Percentiles rank a stretch among this genome's conserved stretches.
Conservation (phyloP, 1,284 basidiomycete genomes). For the Hymenochaete sp. region DNA sequence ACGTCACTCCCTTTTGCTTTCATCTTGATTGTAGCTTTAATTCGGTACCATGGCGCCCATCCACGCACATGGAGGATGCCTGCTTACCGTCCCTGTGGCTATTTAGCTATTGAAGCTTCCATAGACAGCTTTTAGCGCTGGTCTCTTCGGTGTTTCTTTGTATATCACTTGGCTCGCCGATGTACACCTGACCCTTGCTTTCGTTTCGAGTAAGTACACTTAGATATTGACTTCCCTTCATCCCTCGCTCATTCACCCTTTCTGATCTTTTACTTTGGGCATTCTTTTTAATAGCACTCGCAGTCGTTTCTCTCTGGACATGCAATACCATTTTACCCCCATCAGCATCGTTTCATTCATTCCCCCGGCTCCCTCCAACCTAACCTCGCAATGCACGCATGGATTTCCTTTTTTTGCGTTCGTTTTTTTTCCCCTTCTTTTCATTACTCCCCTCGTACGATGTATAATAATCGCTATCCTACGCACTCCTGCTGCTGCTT, state of each 20-base stretch:
- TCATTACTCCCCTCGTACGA: not conserved
- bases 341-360: not conserved
- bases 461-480: no score
- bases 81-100: no score
- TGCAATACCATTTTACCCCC: not conserved
- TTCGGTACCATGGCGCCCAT: no score
- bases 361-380: not conserved
- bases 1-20: no score
- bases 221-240: not conserved
- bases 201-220: not conserved
- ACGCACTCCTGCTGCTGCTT: no score
- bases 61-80: no score
- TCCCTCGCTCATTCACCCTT: not conserved
- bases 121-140: no score
- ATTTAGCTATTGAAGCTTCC: no score
- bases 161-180: no score
- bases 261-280: not conserved
- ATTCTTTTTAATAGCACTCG: not conserved
- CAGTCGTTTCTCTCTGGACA: not conserved
- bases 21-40: no score
- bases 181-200: no score
- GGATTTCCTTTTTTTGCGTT: not conserved
- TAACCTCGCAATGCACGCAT: not conserved
- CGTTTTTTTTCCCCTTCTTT: not conserved
- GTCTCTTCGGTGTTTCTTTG: no score